Conservation (phyloP, 2,329 filamentous ascomycete species). For the Mycogone perniciosa region DNA sequence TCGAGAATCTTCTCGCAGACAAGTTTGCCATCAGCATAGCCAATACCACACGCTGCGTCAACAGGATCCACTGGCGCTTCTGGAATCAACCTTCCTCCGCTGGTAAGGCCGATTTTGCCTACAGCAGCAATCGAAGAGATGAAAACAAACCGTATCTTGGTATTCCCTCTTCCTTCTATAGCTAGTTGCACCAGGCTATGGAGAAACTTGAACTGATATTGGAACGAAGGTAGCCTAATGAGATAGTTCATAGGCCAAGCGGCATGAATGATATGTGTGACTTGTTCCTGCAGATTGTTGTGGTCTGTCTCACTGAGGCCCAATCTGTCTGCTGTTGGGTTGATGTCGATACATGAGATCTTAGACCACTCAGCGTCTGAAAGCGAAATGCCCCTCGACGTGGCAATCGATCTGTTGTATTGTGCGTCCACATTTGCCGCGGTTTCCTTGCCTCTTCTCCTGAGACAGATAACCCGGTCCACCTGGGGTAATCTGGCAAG, state of each 20-base stretch:
- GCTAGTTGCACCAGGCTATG: constrained; percentile 16
- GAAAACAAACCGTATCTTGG: constrained; percentile 22
- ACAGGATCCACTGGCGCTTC: constrained; percentile 13
- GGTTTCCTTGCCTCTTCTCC: constrained; percentile 3
- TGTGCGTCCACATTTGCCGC: not conserved
- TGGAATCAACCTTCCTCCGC: constrained; percentile 9
- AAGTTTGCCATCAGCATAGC: constrained; percentile 20
- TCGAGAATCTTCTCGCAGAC: constrained; percentile 20
- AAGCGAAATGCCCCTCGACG: constrained; percentile 9
- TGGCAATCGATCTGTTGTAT: constrained; percentile 9
- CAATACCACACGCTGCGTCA: constrained; percentile 16
- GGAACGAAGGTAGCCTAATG: constrained; percentile 15
- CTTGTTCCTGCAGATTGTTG: constrained; percentile 8
- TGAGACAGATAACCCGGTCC: constrained; percentile 10
- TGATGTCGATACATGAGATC: constrained; percentile 13
- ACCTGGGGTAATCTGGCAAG: constrained; percentile 13
- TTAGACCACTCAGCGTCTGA: constrained; percentile 14
- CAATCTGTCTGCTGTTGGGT: constrained; percentile 14
- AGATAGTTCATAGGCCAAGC: constrained; percentile 22
- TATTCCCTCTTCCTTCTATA: constrained; percentile 1
- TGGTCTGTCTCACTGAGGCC: constrained; percentile 14
- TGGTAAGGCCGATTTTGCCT: constrained; percentile 10
- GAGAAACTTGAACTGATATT: constrained; percentile 18
- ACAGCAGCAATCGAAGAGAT: constrained; percentile 26
- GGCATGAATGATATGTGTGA: constrained; percentile 18